phyloP scores from a whole-genome alignment of 495 filamentous ascomycete genomes.

The Niebla homalea region DNA sequence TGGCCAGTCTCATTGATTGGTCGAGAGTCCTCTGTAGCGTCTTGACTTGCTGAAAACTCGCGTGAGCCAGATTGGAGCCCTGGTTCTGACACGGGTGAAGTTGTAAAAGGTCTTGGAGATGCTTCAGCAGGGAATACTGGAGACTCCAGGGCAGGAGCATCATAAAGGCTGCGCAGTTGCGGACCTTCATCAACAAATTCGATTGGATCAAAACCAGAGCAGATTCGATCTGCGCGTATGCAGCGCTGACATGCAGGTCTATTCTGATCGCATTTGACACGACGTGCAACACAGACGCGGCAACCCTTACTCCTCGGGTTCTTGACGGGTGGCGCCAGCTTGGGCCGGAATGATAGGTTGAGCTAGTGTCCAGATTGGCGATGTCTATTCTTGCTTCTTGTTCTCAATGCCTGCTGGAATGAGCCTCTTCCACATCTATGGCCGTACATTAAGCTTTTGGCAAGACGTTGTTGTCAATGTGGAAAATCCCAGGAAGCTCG shows the following conservation, averaged over 20 bases:
- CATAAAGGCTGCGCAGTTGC: neutral
- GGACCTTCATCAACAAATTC: slow-evolving; percentile 3
- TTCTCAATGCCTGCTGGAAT: too few species aligned
- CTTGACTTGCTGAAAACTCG: too few species aligned
- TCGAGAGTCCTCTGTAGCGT: too few species aligned
- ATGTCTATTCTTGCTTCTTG: too few species aligned
- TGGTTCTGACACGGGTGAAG: neutral
- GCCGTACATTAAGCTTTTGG: too few species aligned
- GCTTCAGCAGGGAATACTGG: neutral
- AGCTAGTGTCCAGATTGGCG: too few species aligned
- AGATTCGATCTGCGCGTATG: slow-evolving; percentile 15
- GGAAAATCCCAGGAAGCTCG: too few species aligned
- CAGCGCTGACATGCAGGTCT: slow-evolving; percentile 24
- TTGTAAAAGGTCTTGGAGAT: neutral
- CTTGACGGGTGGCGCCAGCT: slow-evolving; percentile 13
- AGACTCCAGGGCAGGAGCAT: neutral
- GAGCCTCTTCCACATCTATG: too few species aligned
- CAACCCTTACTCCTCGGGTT: slow-evolving; percentile 31
- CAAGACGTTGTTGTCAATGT: too few species aligned
- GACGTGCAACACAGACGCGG: slow-evolving; percentile 20
- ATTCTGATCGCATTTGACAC: slow-evolving; percentile 25
- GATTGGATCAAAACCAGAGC: slow-evolving; percentile 13
- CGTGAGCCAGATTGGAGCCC: too few species aligned
- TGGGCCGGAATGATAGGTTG: too few species aligned
- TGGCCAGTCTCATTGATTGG: too few species aligned